phyloP scores from a whole-genome alignment of 805 yeast species.

The Cyberlindnera americana region DNA sequence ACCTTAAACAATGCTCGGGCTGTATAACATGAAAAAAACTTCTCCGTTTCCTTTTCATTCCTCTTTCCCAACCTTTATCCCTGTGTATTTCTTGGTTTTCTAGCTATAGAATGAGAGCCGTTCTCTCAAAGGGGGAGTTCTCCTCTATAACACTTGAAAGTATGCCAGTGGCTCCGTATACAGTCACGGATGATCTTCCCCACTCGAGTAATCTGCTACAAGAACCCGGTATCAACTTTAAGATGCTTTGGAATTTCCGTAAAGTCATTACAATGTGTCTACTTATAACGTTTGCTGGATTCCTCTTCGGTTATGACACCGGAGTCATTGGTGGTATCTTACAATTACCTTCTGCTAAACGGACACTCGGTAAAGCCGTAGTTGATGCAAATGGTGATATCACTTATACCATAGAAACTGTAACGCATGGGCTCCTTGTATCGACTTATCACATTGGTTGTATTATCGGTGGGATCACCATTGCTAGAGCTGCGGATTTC shows the following conservation, averaged over 20 bases:
- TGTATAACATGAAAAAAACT: too few species aligned
- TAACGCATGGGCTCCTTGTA: constrained; percentile 43
- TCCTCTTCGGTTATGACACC: constrained; percentile 72
- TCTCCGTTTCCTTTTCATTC: too few species aligned
- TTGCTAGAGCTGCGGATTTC: constrained; percentile 56
- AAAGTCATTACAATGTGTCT: constrained; percentile 32
- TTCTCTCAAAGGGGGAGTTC: too few species aligned
- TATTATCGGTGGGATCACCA: constrained; percentile 61
- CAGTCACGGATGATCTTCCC: too few species aligned
- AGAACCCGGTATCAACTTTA: background rate
- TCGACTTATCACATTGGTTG: constrained; percentile 65
- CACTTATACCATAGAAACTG: constrained; percentile 24
- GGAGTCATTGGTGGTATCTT: constrained; percentile 74
- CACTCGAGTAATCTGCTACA: too few species aligned
- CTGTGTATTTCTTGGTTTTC: background rate
- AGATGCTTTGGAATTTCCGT: constrained; percentile 7
- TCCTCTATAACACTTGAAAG: too few species aligned
- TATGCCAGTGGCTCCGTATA: too few species aligned
- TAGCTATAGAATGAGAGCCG: too few species aligned
- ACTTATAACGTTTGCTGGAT: constrained; percentile 67
- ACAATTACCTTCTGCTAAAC: constrained; percentile 51
- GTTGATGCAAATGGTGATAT: constrained; percentile 38
- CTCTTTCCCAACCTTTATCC: background rate
- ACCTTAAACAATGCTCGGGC: too few species aligned
- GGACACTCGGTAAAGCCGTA: background rate